These are phyloP conservation scores for Cystobasidium sp. DNA, from an alignment of 1,284 basidiomycete genomes.

Conservation along the genomic window DNA sequence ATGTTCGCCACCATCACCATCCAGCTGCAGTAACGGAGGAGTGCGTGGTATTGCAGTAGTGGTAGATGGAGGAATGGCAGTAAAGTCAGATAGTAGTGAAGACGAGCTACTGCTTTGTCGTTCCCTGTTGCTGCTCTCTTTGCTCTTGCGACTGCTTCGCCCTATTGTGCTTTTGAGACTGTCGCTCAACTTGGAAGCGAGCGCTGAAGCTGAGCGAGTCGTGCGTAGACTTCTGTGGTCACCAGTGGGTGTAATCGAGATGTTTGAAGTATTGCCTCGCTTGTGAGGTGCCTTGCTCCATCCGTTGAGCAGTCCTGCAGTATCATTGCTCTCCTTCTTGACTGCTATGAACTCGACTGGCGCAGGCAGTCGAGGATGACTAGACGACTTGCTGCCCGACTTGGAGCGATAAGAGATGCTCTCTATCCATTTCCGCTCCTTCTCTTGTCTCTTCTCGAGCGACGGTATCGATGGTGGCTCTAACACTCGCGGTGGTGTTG, in stretches of 20 bases:
- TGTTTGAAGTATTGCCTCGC: background rate
- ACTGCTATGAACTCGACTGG: slow-evolving; percentile 21
- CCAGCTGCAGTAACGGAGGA: slow-evolving; percentile 7
- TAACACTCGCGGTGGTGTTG: slow-evolving; percentile 1
- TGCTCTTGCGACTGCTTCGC: too few relatives aligned
- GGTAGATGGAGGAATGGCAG: background rate
- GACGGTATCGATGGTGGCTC: slow-evolving; percentile 29
- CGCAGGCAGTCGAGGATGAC: background rate
- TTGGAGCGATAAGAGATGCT: slow-evolving; percentile 15
- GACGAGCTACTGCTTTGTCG: background rate
- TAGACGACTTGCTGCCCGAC: background rate
- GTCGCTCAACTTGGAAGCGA: background rate
- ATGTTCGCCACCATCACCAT: slow-evolving; percentile 11
- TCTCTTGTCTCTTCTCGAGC: slow-evolving; percentile 41
- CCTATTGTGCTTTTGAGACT: background rate
- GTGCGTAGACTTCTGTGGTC: slow-evolving; percentile 11
- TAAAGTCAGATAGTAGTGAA: background rate
- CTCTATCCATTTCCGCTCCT: slow-evolving; percentile 35
- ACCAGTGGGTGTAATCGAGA: background rate
- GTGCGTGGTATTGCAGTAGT: background rate
- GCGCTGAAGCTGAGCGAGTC: slow-evolving; percentile 9
- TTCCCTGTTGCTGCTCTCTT: background rate
- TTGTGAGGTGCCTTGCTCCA: background rate
- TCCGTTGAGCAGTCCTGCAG: slow-evolving; percentile 2
- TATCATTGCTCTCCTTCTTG: background rate